Evolutionary conservation across 805 yeast genomes (phyloP).

Genomic region (Cyberlindnera samutprakarnensis): DNA sequence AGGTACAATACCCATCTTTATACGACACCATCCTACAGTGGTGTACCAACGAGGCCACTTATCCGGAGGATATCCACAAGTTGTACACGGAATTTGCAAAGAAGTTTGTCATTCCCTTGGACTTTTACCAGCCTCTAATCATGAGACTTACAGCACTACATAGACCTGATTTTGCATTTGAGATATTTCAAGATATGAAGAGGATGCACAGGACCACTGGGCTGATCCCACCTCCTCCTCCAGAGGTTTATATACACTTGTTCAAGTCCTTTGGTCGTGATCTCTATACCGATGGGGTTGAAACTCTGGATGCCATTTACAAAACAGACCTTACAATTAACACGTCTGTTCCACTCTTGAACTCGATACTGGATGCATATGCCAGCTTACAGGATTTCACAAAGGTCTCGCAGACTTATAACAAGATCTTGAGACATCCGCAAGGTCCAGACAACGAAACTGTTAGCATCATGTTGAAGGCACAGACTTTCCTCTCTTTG

Average conservation of each 20-base stretch:
- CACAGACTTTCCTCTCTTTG: constrained; percentile 45
- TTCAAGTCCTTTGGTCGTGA: constrained; percentile 54
- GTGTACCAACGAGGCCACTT: constrained; percentile 29
- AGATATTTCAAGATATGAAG: constrained; percentile 54
- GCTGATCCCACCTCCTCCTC: constrained; percentile 36
- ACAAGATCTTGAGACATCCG: constrained; percentile 50
- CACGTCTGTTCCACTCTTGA: constrained; percentile 50
- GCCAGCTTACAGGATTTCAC: constrained; percentile 47
- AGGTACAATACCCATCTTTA: constrained; percentile 27
- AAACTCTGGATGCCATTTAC: constrained; percentile 52
- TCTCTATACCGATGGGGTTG: constrained; percentile 57
- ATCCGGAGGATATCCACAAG: constrained; percentile 42
- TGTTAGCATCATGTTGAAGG: constrained; percentile 57
- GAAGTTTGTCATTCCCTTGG: constrained; percentile 50
- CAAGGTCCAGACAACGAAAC: constrained; percentile 50
- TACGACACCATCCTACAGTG: constrained; percentile 37
- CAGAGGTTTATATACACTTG: constrained; percentile 51
- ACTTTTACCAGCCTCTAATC: constrained; percentile 52
- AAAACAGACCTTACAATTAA: constrained; percentile 54
- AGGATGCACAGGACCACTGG: constrained; percentile 47
- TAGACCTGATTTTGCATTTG: constrained; percentile 54
- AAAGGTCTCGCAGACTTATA: constrained; percentile 52
- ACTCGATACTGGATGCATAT: constrained; percentile 58
- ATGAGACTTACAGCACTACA: constrained; percentile 43
- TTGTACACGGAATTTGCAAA: constrained; percentile 50